Conservation (phyloP, 2,329 filamentous ascomycete genomes). For the Calonectria fujianensis region DNA sequence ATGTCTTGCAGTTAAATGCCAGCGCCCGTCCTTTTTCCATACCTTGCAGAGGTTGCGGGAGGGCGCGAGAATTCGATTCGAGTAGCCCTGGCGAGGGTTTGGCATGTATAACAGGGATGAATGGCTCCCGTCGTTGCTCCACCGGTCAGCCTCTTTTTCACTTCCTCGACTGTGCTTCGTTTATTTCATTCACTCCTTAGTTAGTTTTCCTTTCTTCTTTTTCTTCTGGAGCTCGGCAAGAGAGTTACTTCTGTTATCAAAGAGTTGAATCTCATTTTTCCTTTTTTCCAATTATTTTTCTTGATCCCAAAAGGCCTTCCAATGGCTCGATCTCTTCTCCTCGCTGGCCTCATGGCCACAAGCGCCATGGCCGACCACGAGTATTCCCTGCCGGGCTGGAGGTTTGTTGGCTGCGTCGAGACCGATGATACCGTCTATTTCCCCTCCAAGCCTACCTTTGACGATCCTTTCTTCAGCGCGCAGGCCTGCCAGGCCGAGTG, state of each 20-base stretch:
- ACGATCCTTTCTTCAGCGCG: constrained; percentile 42
- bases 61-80: neutral
- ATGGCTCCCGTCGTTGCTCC: neutral
- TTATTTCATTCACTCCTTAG: constrained; percentile 13
- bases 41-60: neutral
- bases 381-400: constrained; percentile 44
- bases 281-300: neutral
- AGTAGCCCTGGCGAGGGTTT: neutral
- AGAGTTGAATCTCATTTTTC: neutral
- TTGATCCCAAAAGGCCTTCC: neutral
- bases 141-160: neutral
- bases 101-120: constrained; percentile 17
- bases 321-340: constrained; percentile 37
- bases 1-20: constrained; percentile 1
- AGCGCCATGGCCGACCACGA: constrained; percentile 48
- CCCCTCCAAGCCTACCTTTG: constrained; percentile 40
- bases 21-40: neutral
- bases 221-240: neutral
- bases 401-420: constrained; percentile 57
- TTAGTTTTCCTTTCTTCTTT: neutral
- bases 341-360: constrained; percentile 52
- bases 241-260: neutral
- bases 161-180: neutral
- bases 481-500: constrained; percentile 50
- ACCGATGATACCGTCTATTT: constrained; percentile 46